Base-by-base conservation (phyloP, 2,329 filamentous ascomycete species). In the Reticulascus tulasneorum region DNA sequence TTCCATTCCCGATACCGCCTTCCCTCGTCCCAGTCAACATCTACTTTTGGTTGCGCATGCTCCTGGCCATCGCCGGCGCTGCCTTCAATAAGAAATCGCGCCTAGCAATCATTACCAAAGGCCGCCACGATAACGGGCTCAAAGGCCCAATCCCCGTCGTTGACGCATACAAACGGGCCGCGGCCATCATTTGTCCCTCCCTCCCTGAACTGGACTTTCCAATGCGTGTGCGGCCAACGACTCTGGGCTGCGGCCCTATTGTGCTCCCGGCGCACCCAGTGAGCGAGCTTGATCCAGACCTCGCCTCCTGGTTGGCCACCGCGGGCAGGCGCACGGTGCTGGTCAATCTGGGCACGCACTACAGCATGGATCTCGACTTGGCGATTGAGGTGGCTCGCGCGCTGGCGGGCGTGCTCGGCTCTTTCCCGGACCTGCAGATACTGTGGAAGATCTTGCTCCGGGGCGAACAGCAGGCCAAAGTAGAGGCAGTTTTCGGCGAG, bases 1-100 rank as follows among this genome's bases (percentile, higher is more conserved):
- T 32, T 9, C 6, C 6, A 27, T 75, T 64, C 32, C 71, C 71
- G 1, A 52, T 75, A 0, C 67, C 71, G 1, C 59, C 50, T 53
- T 49, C 50, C 31, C 48, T 63, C 1, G 56, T 73, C 21, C 60
- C 61, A 4, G 41, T 51, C 6, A 73, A 73, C 42, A 54, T 67
- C 5, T 47, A 51, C 16, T 44, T 54, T 10, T 30, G 44, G 15
- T 7, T 35, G 8, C 37, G 48, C 15, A 25, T 52, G 6, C 39
- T 56, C 12, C 50, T 44, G 23, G 12, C 8, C 15, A 23, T 31
- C 15, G 17, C 11, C 27, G 16, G 12, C 18, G 10, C 28, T 9
- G 10, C 18, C 9, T 28, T 36, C 10, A 15, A n/a, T 4, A 12
- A n/a, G 6, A 34, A 30, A 17, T 36, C 28, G 16, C 12, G 23